Base-by-base conservation (phyloP, 140 eudicot genomes). In the Bidens hawaiensis region DNA sequence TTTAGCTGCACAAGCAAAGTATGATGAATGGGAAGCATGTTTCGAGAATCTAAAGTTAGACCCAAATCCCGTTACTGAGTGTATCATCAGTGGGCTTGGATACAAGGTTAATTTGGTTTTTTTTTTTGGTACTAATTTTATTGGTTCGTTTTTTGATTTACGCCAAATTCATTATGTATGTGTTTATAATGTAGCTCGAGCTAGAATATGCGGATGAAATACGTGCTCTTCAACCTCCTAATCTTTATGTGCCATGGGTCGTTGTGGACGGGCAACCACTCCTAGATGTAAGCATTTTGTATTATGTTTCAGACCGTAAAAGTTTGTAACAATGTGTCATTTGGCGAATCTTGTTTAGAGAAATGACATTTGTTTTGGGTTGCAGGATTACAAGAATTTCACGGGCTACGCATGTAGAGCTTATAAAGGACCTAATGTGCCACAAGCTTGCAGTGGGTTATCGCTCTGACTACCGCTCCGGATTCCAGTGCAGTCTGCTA, bases 161-260 rank as follows among this genome's bases (percentile, higher is more conserved):
- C 15, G 43, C n/a, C 3, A 8, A n/a, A 5, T 8, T 36, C 8
- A 8, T 58, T 22, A 11, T 43, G 14, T 12, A 0, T 72, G 14
- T 15, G 41, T 25, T 69, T n/a, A n/a, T n/a, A n/a, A 12, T 82
- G 80, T 83, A 89, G 97, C 95, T 89, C 62, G 83, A 80, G 60
- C 83, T 89, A 25, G 51, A 68, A 68, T 85, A 87, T 69, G 96
- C 88, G 6, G 88, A 77, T 16, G 82, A 72, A 60, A 90, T 90
- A 46, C 65, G 71, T 27, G 81, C 81, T 17, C 97, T 90, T 41
- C 42, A 84, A 67, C 97, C 97, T 64, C 96, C 90, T 52, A 94
- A 90, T 67, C 64, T 58, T 34, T 90, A 84, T 41, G 96, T 90
- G 30, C 97, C 97, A n/a, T 90, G 97, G 97, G 88, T 90, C 15